These are phyloP conservation scores for Pseudonitzschia multistriata DNA, from an alignment of 108 stramenopile genomes.

Conservation along the genomic window DNA sequence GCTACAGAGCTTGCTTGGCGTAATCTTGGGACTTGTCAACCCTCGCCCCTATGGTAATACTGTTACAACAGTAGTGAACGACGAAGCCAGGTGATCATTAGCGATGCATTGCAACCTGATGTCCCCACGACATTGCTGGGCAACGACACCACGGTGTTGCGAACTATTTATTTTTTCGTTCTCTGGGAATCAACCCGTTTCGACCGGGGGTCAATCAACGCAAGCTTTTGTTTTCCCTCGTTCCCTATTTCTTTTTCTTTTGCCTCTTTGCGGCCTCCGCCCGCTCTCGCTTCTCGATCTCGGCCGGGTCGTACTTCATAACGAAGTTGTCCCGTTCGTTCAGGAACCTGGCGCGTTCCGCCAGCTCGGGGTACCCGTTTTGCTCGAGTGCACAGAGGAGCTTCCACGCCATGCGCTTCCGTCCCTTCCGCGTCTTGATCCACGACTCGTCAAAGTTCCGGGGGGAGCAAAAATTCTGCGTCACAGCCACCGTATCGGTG, in stretches of 20 bases:
- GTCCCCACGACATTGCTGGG: no score
- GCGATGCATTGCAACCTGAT: no score
- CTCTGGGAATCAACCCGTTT: no score
- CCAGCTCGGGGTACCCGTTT: conserved; percentile 73
- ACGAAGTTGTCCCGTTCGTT: conserved; percentile 84
- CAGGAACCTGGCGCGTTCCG: conserved; percentile 61
- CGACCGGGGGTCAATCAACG: no score
- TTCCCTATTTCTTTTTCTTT: neutral
- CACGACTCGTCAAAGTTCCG: conserved; percentile 94
- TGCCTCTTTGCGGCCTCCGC: conserved; percentile 25
- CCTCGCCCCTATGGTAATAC: no score
- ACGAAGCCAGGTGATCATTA: no score
- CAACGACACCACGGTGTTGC: no score
- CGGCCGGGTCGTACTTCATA: conserved; percentile 84
- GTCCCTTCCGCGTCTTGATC: conserved; percentile 85
- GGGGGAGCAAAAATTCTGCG: conserved; percentile 95
- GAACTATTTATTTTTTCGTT: no score
- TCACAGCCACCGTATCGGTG: conserved; percentile 93
- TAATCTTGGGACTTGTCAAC: no score
- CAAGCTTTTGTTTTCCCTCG: no score
- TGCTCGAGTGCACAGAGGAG: conserved; percentile 80
- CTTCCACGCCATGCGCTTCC: conserved; percentile 92
- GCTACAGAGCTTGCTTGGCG: no score
- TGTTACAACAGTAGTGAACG: no score
- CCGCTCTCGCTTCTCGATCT: conserved; percentile 33